Conservation (phyloP, 371 early-diverging fungal species). For the Coemansia sp. region DNA sequence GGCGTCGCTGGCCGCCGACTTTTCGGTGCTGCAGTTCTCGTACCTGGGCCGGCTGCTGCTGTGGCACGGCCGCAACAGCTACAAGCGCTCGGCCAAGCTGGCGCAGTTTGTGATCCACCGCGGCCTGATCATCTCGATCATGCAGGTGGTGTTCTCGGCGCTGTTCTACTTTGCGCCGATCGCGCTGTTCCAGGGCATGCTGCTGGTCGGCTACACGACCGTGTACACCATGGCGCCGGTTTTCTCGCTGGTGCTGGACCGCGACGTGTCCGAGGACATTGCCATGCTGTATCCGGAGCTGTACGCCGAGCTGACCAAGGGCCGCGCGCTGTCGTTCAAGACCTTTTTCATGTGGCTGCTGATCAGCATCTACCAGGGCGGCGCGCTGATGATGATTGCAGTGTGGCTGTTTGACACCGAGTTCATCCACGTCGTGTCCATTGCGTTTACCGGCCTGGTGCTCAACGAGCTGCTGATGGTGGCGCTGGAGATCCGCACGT, state of each 20-base stretch:
- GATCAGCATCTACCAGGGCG: slow-evolving; percentile 97
- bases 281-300: slow-evolving; percentile 96
- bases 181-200: slow-evolving; percentile 85
- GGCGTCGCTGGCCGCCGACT: slow-evolving; percentile 83
- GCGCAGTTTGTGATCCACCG: slow-evolving; percentile 99
- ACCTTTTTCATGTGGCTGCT: slow-evolving; percentile 96
- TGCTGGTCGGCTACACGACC: slow-evolving; percentile 86
- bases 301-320: slow-evolving; percentile 95
- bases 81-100: slow-evolving; percentile 87
- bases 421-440: slow-evolving; percentile 93
- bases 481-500: slow-evolving; percentile 88
- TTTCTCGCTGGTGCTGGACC: slow-evolving; percentile 91
- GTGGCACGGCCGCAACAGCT: slow-evolving; percentile 82
- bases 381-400: slow-evolving; percentile 94
- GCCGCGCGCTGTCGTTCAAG: slow-evolving; percentile 83
- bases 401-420: slow-evolving; percentile 94
- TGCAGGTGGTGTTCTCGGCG: slow-evolving; percentile 99
- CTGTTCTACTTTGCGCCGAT: slow-evolving; percentile 98
- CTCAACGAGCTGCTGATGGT: slow-evolving; percentile 99
- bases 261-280: slow-evolving; percentile 89
- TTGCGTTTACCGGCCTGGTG: slow-evolving; percentile 95
- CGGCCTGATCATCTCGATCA: slow-evolving; percentile 95
- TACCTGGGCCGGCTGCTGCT: slow-evolving; percentile 69
- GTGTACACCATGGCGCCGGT: slow-evolving; percentile 98
- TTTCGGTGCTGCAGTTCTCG: slow-evolving; percentile 78